These are phyloP conservation scores for Colletotrichum noveboracense DNA, from an alignment of 2,329 filamentous ascomycete genomes.

Conservation along the genomic window DNA sequence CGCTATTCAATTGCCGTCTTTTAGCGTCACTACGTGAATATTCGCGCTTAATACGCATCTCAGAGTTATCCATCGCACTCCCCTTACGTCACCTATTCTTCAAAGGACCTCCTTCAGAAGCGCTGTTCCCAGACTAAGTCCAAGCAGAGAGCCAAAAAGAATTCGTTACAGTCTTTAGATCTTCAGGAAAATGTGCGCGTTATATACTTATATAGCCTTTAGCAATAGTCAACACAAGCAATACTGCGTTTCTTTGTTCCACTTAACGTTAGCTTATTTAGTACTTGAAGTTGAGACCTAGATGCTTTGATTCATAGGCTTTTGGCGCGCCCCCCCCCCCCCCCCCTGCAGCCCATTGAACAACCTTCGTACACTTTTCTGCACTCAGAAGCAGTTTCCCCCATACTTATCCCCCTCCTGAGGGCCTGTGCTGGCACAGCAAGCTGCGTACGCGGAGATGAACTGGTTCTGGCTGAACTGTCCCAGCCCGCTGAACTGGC, in stretches of 20 bases:
- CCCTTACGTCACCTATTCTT: background rate
- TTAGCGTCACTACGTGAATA: background rate
- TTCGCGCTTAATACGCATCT: background rate
- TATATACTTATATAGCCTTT: background rate
- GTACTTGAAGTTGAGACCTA: background rate
- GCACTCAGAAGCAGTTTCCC: background rate
- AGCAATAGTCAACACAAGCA: background rate
- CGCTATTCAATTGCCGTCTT: accelerated
- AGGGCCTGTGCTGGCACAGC: background rate
- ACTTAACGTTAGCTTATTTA: background rate
- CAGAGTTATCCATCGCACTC: background rate
- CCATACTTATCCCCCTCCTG: background rate
- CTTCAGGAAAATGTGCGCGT: background rate
- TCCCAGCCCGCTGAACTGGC: background rate
- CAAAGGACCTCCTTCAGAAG: background rate
- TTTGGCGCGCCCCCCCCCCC: too few relatives aligned
- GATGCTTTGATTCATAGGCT: background rate
- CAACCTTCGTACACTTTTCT: background rate
- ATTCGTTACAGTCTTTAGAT: background rate
- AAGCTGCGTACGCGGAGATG: background rate
- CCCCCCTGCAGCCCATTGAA: accelerated
- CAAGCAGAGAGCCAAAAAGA: background rate
- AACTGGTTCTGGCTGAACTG: background rate
- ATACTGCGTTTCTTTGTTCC: too few relatives aligned
- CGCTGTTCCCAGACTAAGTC: background rate